phyloP scores from a whole-genome alignment of 768 basidiomycete species.

The Tephrocybe sp. region DNA sequence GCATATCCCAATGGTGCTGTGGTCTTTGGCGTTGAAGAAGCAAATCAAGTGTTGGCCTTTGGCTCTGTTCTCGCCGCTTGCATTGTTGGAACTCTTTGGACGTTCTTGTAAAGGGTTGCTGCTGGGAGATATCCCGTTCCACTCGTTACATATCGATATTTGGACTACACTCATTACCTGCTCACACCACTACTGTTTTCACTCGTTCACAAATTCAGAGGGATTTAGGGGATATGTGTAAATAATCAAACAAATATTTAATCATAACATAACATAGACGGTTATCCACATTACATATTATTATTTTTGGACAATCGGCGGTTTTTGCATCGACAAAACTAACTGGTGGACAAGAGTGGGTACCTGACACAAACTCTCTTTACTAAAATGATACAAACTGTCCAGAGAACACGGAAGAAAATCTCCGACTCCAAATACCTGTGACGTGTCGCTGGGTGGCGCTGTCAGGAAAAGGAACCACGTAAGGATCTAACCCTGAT shows the following conservation, averaged over 20 bases:
- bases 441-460: too few species aligned
- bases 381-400: too few species aligned
- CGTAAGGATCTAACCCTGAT: too few species aligned
- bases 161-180: neutral
- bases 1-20: constrained; percentile 20
- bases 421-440: too few species aligned
- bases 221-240: neutral
- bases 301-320: neutral
- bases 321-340: neutral
- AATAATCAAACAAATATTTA: neutral
- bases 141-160: too few species aligned
- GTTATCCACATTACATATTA: too few species aligned
- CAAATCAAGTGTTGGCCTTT: constrained; percentile 7
- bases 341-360: too few species aligned
- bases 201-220: neutral
- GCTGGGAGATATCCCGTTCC: neutral
- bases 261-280: neutral
- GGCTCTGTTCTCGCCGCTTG: constrained; percentile 12
- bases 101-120: neutral
- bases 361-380: too few species aligned
- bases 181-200: too few species aligned
- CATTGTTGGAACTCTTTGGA: constrained; percentile 17
- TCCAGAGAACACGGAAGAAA: too few species aligned
- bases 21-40: constrained; percentile 12
- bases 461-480: neutral